These are phyloP conservation scores for Acanthochlamys bracteata DNA, from an alignment of 106 monocot species.

Conservation along the genomic window DNA sequence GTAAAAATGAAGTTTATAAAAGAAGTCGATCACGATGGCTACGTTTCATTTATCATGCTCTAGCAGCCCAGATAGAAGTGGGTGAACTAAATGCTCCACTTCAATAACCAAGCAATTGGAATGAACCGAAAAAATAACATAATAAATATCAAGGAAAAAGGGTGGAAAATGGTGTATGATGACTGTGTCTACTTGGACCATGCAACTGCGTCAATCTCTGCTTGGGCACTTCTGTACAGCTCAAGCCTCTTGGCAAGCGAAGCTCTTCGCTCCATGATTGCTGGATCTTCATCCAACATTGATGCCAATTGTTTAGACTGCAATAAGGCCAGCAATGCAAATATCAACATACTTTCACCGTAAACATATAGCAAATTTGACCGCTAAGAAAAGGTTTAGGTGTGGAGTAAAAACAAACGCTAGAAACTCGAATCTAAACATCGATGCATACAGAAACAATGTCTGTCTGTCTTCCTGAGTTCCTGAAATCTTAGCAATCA, in stretches of 20 bases:
- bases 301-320: slow-evolving; percentile 9
- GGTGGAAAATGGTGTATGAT: neutral
- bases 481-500: no score
- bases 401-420: neutral
- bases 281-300: slow-evolving; percentile 38
- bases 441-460: no score
- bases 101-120: no score
- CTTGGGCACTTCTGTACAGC: slow-evolving; percentile 35
- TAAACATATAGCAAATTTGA: neutral
- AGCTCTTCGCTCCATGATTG: slow-evolving; percentile 30
- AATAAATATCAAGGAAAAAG: neutral
- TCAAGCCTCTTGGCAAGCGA: slow-evolving; percentile 39
- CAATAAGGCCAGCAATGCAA: neutral
- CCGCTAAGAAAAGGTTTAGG: neutral
- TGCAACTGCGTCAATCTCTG: slow-evolving; percentile 34
- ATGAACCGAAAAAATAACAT: neutral
- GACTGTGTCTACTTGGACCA: slow-evolving; percentile 27
- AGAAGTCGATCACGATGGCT: no score
- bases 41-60: no score
- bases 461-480: no score
- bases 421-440: no score
- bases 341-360: neutral
- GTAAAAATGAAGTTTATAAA: no score
- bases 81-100: no score
- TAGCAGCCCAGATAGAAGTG: no score